These are phyloP conservation scores for Thermothelomyces thermophilus DNA, from an alignment of 2,329 filamentous ascomycete genomes.

Conservation along the genomic window DNA sequence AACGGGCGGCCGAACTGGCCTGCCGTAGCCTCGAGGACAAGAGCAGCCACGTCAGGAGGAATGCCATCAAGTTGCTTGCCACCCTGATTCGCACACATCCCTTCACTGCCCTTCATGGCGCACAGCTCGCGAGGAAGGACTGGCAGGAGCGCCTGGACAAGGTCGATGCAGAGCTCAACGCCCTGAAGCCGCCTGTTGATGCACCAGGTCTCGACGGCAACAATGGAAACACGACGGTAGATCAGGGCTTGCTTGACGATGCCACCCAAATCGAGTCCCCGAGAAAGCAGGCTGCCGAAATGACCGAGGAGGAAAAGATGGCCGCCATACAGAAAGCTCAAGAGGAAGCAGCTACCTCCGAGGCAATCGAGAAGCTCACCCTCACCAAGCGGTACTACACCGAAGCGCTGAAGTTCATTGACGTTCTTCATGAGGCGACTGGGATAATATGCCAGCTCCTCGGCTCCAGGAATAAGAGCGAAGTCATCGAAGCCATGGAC, in stretches of 20 bases:
- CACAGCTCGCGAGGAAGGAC: constrained; percentile 74
- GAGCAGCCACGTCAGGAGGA: constrained; percentile 92
- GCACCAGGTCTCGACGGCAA: constrained; percentile 66
- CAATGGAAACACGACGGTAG: constrained; percentile 61
- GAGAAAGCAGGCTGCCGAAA: constrained; percentile 53
- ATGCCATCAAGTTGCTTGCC: constrained; percentile 87
- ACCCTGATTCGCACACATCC: constrained; percentile 90
- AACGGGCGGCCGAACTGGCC: constrained; percentile 80
- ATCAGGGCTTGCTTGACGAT: constrained; percentile 76
- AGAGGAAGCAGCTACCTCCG: constrained; percentile 81
- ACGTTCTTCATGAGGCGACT: constrained; percentile 79
- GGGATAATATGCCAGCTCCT: constrained; percentile 77
- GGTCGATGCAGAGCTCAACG: constrained; percentile 74
- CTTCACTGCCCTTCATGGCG: constrained; percentile 85
- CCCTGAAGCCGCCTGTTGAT: constrained; percentile 70
- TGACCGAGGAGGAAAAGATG: constrained; percentile 73
- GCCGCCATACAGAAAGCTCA: constrained; percentile 71
- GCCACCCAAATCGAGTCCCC: constrained; percentile 73
- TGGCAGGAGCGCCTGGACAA: constrained; percentile 78
- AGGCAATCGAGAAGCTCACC: constrained; percentile 80
- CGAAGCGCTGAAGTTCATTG: constrained; percentile 91
- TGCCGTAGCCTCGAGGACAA: constrained; percentile 90
- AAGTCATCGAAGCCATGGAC: constrained; percentile 98
- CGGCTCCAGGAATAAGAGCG: constrained; percentile 93
- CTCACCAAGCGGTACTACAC: constrained; percentile 84